phyloP scores from a whole-genome alignment of 2,329 filamentous ascomycete genomes.

The Epichloe uncinata region DNA sequence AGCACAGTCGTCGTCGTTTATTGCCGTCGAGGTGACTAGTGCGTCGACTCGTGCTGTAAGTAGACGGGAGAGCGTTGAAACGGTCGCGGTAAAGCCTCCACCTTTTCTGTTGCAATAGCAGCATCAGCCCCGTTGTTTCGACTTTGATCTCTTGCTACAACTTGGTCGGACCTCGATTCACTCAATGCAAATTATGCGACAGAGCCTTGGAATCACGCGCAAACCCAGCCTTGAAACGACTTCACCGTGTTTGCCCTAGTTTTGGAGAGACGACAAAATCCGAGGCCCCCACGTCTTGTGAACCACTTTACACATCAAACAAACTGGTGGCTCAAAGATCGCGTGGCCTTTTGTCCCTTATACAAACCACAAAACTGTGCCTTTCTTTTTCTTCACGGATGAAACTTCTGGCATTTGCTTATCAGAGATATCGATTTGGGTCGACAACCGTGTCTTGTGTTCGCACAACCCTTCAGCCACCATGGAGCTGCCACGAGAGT shows the following conservation, averaged over 20 bases:
- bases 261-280: not conserved
- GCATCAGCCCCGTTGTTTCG: constrained; percentile 5
- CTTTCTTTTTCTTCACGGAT: not conserved
- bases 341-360: too few species aligned
- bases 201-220: not conserved
- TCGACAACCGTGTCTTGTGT: not conserved
- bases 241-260: not conserved
- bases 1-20: not conserved
- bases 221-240: not conserved
- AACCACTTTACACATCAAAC: not conserved
- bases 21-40: not conserved
- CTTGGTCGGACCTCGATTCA: not conserved
- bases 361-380: not conserved
- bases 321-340: not conserved
- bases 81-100: constrained; percentile 1
- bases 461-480: not conserved
- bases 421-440: not conserved
- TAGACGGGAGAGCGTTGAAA: not conserved
- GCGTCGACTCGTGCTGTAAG: not conserved
- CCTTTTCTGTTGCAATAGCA: constrained; percentile 5
- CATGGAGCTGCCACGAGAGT: constrained; percentile 44
- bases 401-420: not conserved
- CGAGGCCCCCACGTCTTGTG: not conserved
- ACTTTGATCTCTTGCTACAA: not conserved
- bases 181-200: not conserved